Base-by-base conservation (phyloP, 2,329 filamentous ascomycete genomes). In the Bipolaris sorokiniana region DNA sequence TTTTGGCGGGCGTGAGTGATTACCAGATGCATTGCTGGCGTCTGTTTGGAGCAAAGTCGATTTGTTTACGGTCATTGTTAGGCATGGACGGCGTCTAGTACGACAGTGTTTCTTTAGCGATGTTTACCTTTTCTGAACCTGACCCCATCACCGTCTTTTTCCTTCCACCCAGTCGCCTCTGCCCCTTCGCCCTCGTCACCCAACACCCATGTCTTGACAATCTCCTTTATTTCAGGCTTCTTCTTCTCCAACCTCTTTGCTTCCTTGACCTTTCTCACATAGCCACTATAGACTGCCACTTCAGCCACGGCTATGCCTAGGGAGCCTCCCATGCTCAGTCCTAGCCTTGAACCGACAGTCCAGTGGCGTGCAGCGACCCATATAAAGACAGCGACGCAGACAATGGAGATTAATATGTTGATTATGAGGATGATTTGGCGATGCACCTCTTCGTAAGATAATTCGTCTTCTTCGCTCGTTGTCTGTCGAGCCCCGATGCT, bases 321-420 rank as follows among this genome's bases (percentile, higher is more conserved):
- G 58, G 87, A 88, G 1, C 90, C 89, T 6, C 84, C 85, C 79
- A 95, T 82, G 31, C 89, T 89, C 48, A 93, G 75, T 37, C 90
- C 88, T 58, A 95, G 71, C 23, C 91, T 80, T 41, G 86, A 83
- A 0, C 90, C 87, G 1, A 88, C 84, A 61, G 83, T 88, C 90
- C 90, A 94, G 83, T 90, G 90, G 48, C 87, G 82, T 1, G 89
- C 89, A 15, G 84, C 84, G n/a, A 92, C 82, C 91, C 90, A 95
- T 33, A 95, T 83, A 7, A 90, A 90, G 2, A 84, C 87, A 2
- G 87, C 89, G 48, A 90, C 90, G 42, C 93, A 91, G 2, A 94
- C 80, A 51, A 97, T 90, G 49, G 91, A 96, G 51, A 97, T 82
- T 37, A 97, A 79, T 48, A 98, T 92, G 75, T 98, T 99, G 68